phyloP scores from a whole-genome alignment of 129 eudicot species.

The Erigeron canadensis region DNA sequence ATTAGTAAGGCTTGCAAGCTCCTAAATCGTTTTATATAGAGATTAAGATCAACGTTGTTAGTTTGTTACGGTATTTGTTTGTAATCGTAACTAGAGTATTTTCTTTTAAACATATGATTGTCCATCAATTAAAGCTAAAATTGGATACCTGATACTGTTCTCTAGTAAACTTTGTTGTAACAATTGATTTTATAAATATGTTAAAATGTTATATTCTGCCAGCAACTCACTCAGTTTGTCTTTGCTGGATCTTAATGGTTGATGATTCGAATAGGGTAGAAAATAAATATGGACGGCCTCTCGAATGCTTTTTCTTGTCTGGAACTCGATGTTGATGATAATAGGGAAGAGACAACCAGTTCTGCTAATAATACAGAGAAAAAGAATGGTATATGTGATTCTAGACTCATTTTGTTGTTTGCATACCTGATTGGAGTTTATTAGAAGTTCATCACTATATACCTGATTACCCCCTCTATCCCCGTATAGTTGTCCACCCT shows the following conservation, averaged over 20 bases:
- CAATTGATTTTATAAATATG: too few relatives aligned
- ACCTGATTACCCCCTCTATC: background rate
- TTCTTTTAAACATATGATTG: background rate
- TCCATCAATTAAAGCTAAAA: background rate
- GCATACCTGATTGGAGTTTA: background rate
- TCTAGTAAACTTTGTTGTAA: too few relatives aligned
- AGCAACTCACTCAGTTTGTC: constrained; percentile 20
- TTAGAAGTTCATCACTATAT: background rate
- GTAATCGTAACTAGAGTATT: background rate
- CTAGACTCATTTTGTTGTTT: constrained; percentile 3
- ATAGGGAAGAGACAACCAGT: constrained; percentile 31
- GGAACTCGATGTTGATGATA: constrained; percentile 52
- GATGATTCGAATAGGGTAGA: constrained; percentile 16
- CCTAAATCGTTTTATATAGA: too few relatives aligned
- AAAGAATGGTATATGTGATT: constrained; percentile 37
- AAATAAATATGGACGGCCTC: constrained; percentile 47
- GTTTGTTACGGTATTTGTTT: too few relatives aligned
- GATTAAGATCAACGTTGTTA: too few relatives aligned
- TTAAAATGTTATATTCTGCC: background rate
- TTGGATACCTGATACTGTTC: background rate
- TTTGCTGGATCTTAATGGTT: constrained; percentile 37
- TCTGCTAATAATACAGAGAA: constrained; percentile 26
- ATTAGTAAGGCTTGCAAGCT: too few relatives aligned
- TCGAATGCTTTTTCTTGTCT: constrained; percentile 64
- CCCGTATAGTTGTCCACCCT: too few relatives aligned